Evolutionary conservation across 257 asterid genomes (phyloP), one percentile per base, ranked within the genome.

Genomic region (Thymus mandschuricus): DNA sequence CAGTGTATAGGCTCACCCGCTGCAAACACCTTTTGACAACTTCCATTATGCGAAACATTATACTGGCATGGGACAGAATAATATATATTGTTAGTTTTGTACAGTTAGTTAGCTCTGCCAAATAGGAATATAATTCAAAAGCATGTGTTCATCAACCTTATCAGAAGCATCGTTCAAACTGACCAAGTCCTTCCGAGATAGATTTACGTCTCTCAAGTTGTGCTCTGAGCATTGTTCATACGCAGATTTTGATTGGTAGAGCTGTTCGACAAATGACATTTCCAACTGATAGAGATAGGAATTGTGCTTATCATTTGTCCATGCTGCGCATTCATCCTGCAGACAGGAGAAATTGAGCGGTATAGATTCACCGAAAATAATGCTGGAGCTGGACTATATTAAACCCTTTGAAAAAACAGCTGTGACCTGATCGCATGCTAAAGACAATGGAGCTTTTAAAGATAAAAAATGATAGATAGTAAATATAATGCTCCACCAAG

Each of bases 301-400:
- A 69, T 83, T 81, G 83, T 92, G 98, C 83, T 79, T 82, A 84
- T 81, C 91, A 46, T 92, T 67, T 49, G 96, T 88, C 96, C 94
- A 90, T 72, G 76, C 70, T 51, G 79, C 49, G 76, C 66, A 27
- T 55, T 81, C 76, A 56, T 62, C 83, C 96, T 91, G 90, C 58
- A 58, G 68, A 66, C 64, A 13, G 43, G 63, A 60, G 28, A 62
- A 60, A 48, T 48, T 27, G n/a, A 79, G 52, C 28, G 60, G 55
- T 8, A 45, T 3, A 56, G 43, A 64, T 48, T 40, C 31, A 41
- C 59, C 21, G 48, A 35, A 67, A 50, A 5, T 30, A 66, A 33
- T 45, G 56, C 46, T 46, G 40, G 49, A 38, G 21, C 21, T 21
- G 21, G 21, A 21, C 21, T 21, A 21, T 21, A 21, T 21, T 21